Base-by-base conservation (phyloP, 2,329 filamentous ascomycete species). In the Trichoderma sp. region DNA sequence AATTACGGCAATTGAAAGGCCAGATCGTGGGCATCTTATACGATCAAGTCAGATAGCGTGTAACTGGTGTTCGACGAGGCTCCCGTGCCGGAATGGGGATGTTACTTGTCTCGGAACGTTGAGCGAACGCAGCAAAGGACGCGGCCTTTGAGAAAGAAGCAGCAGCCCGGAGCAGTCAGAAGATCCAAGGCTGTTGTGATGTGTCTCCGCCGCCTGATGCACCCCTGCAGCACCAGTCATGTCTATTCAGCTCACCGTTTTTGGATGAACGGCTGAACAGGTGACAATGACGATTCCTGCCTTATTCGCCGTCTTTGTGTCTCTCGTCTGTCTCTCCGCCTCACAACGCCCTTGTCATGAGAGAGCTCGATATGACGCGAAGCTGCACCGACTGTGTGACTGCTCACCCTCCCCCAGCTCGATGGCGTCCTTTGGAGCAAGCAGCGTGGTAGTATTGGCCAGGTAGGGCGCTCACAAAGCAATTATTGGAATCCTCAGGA, bases 401-500 rank as follows among this genome's bases (percentile, higher is more conserved):
- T 59, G 63, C 63, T 40, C 63, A 40, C 53, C 37, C 63, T 55
- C 52, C 21, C 27, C 63, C 43, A 21, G 24, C 55, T 43, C 40
- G 37, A 40, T 35, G 24, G 59, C 47, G 29, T 58, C 52, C 55
- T 29, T 27, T 19, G 63, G 37, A 24, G 24, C 31, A 29, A 47
- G 35, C 53, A 33, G 53, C 63, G 53, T 66, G 63, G 52, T 43
- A 65, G 43, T 66, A 66, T 66, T 66, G 60, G 24, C 43, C 60
- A 53, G 60, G 31, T n/a, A 24, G 52, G 40, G 40, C 63, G 37
- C 37, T 52, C 40, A 37, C 55, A 35, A 55, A 66, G 55, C 63
- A 66, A 66, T 58, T 66, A 66, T 66, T 66, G 63, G 63, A 66
- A 66, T 66, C 63, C 63, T 66, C 63, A 62, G 59, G 29, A 62